Percentiles rank a stretch among this genome's conserved stretches.
Conservation (phyloP, 2,329 filamentous ascomycete species). For the Ceratocystis eucalypticola region DNA sequence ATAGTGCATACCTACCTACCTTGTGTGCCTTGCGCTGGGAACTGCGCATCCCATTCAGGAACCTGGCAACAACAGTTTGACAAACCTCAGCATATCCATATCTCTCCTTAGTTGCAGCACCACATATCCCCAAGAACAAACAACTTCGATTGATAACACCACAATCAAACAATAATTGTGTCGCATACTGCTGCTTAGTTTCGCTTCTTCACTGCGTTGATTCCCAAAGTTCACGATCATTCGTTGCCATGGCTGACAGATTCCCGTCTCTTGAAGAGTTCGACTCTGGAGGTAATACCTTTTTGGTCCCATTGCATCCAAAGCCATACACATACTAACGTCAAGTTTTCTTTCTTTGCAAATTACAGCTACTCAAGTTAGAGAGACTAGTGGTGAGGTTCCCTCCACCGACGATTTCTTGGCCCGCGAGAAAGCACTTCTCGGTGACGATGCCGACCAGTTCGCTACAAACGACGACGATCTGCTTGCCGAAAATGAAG, state of each 20-base stretch:
- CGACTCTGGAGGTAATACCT: constrained; percentile 44
- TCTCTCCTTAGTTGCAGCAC: background rate
- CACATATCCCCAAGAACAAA: background rate
- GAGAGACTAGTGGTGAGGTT: constrained; percentile 38
- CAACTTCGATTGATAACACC: background rate
- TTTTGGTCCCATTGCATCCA: background rate
- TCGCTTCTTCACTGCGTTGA: background rate
- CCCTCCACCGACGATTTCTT: constrained; percentile 71
- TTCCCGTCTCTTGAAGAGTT: constrained; percentile 72
- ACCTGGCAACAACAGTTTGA: constrained; percentile 8
- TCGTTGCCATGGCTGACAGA: constrained; percentile 52
- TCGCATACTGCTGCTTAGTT: background rate
- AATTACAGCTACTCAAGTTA: constrained; percentile 48
- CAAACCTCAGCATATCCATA: background rate
- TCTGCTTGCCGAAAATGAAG: constrained; percentile 44
- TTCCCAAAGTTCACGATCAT: background rate
- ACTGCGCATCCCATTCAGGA: constrained; percentile 10
- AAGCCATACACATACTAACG: background rate
- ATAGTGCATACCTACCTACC: background rate
- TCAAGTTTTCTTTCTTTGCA: background rate
- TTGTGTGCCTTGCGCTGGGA: background rate
- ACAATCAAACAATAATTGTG: background rate
- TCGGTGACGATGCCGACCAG: constrained; percentile 86
- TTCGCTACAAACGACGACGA: constrained; percentile 67
- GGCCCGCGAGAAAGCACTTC: constrained; percentile 72